Percentiles rank a stretch among this genome's conserved stretches.
These are phyloP conservation scores for Tuber calosporum DNA, from an alignment of 495 filamentous ascomycete genomes.

Conservation along the genomic window DNA sequence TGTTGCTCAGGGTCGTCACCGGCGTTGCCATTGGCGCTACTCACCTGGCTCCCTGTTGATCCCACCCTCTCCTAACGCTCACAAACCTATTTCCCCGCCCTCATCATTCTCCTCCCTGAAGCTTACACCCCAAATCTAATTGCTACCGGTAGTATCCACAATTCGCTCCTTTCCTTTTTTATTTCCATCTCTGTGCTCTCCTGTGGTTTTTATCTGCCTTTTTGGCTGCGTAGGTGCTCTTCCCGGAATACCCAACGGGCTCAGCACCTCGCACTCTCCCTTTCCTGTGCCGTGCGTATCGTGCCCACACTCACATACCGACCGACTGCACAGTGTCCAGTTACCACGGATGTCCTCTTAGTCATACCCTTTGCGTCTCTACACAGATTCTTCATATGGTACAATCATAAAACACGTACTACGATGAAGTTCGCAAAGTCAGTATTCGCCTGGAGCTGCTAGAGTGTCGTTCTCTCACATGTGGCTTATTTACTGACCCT, in stretches of 20 bases:
- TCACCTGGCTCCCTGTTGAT: background rate
- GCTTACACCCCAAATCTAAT: background rate
- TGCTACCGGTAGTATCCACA: background rate
- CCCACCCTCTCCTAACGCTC: background rate
- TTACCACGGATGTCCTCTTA: background rate
- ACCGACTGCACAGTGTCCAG: background rate
- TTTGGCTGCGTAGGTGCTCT: background rate
- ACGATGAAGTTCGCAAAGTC: constrained; percentile 40
- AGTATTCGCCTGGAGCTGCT: constrained; percentile 11
- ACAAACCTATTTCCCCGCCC: constrained; percentile 1
- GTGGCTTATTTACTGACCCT: constrained; percentile 8
- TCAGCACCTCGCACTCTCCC: background rate
- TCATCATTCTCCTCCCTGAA: background rate
- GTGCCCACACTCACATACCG: background rate
- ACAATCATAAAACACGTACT: background rate
- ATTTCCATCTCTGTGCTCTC: background rate
- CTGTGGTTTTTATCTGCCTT: background rate
- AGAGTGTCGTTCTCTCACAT: constrained; percentile 5
- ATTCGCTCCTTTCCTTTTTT: background rate
- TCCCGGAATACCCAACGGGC: background rate
- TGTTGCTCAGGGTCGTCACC: background rate
- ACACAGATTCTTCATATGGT: background rate
- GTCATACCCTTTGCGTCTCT: background rate
- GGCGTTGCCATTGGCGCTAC: background rate
- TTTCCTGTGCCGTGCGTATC: background rate